These are phyloP conservation scores for Tulasnella sp. DNA, from an alignment of 768 basidiomycete genomes.

Conservation along the genomic window DNA sequence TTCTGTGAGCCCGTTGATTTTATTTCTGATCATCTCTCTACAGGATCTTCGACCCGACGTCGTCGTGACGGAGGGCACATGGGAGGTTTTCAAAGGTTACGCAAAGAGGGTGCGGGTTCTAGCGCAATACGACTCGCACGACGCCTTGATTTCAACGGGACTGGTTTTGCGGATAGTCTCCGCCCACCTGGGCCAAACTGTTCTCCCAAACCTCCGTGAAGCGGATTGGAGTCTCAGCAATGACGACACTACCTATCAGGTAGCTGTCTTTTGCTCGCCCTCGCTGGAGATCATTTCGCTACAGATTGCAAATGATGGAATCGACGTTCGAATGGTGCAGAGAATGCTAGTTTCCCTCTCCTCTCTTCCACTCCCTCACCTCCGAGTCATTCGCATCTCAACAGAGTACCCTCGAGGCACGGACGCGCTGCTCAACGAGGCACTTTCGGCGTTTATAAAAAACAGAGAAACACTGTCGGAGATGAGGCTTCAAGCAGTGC, in stretches of 20 bases:
- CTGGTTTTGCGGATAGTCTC: background rate
- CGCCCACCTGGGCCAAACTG: background rate
- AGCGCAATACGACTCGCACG: background rate
- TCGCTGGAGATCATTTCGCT: no score
- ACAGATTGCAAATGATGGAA: no score
- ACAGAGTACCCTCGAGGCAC: no score
- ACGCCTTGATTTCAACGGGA: background rate
- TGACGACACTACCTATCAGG: no score
- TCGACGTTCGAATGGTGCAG: no score
- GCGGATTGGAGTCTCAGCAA: background rate
- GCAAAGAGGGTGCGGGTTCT: background rate
- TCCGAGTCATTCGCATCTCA: no score
- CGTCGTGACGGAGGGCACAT: background rate
- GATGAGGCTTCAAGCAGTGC: background rate
- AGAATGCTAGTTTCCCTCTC: no score
- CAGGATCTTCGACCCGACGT: background rate
- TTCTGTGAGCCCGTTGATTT: background rate
- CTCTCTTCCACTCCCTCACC: no score
- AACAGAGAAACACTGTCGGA: background rate
- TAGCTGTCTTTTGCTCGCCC: no score
- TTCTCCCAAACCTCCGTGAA: background rate
- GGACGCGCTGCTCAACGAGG: no score
- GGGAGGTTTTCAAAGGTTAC: background rate
- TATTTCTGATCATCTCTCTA: background rate
- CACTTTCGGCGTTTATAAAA: no score